Conservation (phyloP, 257 asterid species). For the Jasminum sambac region DNA sequence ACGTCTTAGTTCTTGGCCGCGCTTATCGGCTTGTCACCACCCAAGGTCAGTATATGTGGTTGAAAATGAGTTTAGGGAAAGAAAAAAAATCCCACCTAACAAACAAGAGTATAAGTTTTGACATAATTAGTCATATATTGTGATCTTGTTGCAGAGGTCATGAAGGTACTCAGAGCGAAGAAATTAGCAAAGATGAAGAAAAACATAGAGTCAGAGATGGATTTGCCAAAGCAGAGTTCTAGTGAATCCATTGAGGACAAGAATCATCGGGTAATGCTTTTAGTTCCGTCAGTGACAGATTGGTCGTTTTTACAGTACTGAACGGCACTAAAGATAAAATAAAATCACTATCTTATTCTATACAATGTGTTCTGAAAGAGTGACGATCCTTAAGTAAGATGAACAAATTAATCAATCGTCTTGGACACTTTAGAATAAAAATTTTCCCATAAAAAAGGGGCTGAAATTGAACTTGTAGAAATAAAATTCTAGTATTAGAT, state of each 20-base stretch:
- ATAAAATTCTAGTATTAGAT: too few species aligned
- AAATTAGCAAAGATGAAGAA: conserved; percentile 49
- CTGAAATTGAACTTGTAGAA: too few species aligned
- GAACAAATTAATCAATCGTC: too few species aligned
- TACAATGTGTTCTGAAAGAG: too few species aligned
- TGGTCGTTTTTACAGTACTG: not conserved
- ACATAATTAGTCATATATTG: not conserved
- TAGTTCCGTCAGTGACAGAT: not conserved
- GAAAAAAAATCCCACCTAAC: too few species aligned
- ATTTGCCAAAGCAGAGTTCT: conserved; percentile 23
- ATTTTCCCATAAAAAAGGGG: too few species aligned
- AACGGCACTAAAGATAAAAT: not conserved
- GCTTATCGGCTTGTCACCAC: conserved; percentile 31
- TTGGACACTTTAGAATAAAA: too few species aligned
- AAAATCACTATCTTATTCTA: not conserved
- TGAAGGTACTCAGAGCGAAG: conserved; percentile 54
- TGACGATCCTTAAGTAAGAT: too few species aligned
- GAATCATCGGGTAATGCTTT: conserved; percentile 15
- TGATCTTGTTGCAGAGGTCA: conserved; percentile 38
- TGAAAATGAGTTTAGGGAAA: too few species aligned
- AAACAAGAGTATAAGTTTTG: not conserved
- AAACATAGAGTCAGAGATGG: conserved; percentile 20
- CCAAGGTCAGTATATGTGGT: conserved; percentile 23
- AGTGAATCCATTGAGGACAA: conserved; percentile 1
- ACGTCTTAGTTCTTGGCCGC: conserved; percentile 29